phyloP scores from a whole-genome alignment of 768 basidiomycete genomes.

The Baorangia bicolor region DNA sequence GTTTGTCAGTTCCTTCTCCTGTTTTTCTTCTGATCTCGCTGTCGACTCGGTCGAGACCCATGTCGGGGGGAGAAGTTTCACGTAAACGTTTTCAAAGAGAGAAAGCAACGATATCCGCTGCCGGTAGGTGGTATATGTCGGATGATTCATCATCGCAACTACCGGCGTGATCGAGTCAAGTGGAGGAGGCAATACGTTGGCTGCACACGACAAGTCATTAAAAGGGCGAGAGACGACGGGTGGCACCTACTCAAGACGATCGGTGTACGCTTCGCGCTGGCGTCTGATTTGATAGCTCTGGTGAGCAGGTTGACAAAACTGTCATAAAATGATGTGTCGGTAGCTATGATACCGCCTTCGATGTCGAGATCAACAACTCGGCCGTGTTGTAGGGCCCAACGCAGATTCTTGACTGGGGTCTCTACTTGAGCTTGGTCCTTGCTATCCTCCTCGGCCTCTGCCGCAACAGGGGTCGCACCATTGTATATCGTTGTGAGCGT shows the following conservation, averaged over 20 bases:
- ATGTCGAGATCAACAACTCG: conserved; percentile 73
- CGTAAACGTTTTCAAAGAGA: conserved; percentile 64
- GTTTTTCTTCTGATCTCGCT: conserved; percentile 34
- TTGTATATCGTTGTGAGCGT: conserved; percentile 59
- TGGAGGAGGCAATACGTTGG: conserved; percentile 78
- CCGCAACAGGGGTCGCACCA: conserved; percentile 39
- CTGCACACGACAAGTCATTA: conserved; percentile 37
- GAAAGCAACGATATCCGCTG: conserved; percentile 70
- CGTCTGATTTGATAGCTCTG: conserved; percentile 46
- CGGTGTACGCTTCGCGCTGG: conserved; percentile 41
- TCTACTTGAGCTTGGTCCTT: conserved; percentile 27
- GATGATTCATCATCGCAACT: conserved; percentile 77
- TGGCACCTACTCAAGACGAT: conserved; percentile 60
- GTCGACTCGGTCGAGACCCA: conserved; percentile 60
- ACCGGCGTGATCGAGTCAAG: conserved; percentile 69
- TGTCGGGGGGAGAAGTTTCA: conserved; percentile 75
- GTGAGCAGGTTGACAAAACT: conserved; percentile 68
- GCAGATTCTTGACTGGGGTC: conserved; percentile 52
- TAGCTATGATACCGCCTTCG: conserved; percentile 46
- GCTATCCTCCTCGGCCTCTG: conserved; percentile 20
- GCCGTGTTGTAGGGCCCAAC: conserved; percentile 63
- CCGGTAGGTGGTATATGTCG: conserved; percentile 71
- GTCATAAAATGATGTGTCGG: conserved; percentile 56
- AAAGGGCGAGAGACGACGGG: background rate
- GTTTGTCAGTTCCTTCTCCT: conserved; percentile 44